Conservation (phyloP, 768 basidiomycete species). For the Pulveroboletus sp. region DNA sequence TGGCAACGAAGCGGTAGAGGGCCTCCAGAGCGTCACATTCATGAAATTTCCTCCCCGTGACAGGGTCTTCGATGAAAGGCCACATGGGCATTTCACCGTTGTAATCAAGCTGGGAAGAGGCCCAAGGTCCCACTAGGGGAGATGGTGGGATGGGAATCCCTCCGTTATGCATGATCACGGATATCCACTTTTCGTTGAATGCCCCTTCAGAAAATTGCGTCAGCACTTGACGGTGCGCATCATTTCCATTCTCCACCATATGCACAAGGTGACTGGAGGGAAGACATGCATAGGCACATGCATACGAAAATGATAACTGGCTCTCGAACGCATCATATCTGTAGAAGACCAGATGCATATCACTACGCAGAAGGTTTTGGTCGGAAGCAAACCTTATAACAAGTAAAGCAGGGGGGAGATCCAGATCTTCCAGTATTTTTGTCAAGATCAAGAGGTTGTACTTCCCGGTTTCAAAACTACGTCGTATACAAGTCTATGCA, state of each 20-base stretch:
- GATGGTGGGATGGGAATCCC: slow-evolving; percentile 42
- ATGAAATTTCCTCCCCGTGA: slow-evolving; percentile 58
- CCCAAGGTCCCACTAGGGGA: slow-evolving; percentile 37
- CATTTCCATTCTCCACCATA: slow-evolving; percentile 60
- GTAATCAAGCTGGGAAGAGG: slow-evolving; percentile 49
- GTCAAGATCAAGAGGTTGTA: slow-evolving; percentile 66
- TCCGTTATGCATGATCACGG: slow-evolving; percentile 37
- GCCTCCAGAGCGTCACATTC: slow-evolving; percentile 55
- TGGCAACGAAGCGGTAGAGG: slow-evolving; percentile 50
- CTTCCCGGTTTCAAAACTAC: slow-evolving; percentile 50
- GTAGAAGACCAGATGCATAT: slow-evolving; percentile 6
- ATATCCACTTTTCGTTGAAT: slow-evolving; percentile 49
- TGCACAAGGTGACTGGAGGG: slow-evolving; percentile 55
- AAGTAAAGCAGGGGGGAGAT: slow-evolving; percentile 52
- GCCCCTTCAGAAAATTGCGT: slow-evolving; percentile 39
- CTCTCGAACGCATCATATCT: slow-evolving; percentile 52
- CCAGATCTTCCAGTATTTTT: slow-evolving; percentile 57
- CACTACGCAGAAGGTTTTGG: not conserved
- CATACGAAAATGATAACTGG: slow-evolving; percentile 56
- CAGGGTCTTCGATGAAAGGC: slow-evolving; percentile 55
- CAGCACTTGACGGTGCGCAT: slow-evolving; percentile 53
- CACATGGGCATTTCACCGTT: slow-evolving; percentile 28
- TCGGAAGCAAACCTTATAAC: slow-evolving; percentile 54
- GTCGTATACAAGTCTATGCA: slow-evolving; percentile 45
- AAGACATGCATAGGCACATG: slow-evolving; percentile 46